phyloP scores from a whole-genome alignment of 2,329 filamentous ascomycete genomes.

The Fusarium veterinarium region DNA sequence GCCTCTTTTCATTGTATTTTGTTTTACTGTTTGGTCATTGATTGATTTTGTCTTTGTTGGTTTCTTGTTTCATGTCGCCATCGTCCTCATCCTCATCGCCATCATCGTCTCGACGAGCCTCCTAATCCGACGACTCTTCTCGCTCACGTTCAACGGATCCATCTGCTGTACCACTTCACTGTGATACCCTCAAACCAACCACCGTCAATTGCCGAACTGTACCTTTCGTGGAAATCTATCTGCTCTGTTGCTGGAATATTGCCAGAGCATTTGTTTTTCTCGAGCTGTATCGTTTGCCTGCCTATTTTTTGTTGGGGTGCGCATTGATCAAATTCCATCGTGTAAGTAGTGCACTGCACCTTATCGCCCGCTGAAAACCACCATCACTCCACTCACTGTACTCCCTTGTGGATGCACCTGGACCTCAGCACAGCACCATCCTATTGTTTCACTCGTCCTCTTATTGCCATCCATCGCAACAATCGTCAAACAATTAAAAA shows the following conservation, averaged over 20 bases:
- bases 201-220: conserved; percentile 35
- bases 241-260: conserved; percentile 56
- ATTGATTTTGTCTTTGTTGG: conserved; percentile 3
- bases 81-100: background rate
- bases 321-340: conserved; percentile 22
- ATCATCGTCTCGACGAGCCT: conserved; percentile 9
- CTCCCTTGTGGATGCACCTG: conserved; percentile 7
- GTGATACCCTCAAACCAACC: conserved; percentile 24
- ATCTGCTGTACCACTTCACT: conserved; percentile 34
- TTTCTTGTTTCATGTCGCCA: conserved; percentile 9
- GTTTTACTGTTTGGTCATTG: conserved; percentile 4
- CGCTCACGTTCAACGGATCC: conserved; percentile 19
- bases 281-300: conserved; percentile 31
- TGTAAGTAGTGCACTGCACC: conserved; percentile 38
- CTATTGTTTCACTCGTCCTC: background rate
- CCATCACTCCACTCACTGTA: conserved; percentile 11
- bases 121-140: conserved; percentile 26
- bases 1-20: conserved; percentile 25
- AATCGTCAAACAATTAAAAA: conserved; percentile 10
- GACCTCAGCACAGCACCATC: conserved; percentile 1
- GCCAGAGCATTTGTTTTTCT: conserved; percentile 45
- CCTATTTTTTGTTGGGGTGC: conserved; percentile 9
- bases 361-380: background rate
- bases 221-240: conserved; percentile 20
- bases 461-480: background rate